A percentile compares a stretch with the other conserved stretches of the same genome.
phyloP scores from a whole-genome alignment of 805 yeast genomes.

The Scheffersomyces stipitis region DNA sequence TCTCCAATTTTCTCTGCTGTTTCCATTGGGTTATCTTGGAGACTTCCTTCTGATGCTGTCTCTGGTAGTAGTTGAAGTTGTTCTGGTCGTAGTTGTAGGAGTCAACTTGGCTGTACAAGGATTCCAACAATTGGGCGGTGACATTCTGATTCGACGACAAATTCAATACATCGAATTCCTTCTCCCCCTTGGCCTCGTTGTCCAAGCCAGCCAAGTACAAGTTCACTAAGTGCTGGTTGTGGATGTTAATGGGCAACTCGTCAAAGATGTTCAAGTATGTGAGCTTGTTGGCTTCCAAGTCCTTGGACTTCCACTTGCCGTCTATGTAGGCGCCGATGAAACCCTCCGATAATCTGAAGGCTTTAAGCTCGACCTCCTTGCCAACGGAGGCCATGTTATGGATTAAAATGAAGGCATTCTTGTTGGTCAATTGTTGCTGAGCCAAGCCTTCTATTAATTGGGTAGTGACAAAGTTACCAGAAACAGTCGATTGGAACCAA shows the following conservation, averaged over 20 bases:
- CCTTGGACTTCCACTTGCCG: slow-evolving; percentile 65
- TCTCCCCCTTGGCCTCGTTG: slow-evolving; percentile 16
- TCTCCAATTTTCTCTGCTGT: slow-evolving; percentile 64
- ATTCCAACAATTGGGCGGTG: slow-evolving; percentile 54
- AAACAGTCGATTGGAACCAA: slow-evolving; percentile 71
- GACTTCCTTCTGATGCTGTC: slow-evolving; percentile 69
- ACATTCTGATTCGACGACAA: slow-evolving; percentile 44
- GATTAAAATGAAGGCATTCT: slow-evolving; percentile 57
- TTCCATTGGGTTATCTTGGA: slow-evolving; percentile 74
- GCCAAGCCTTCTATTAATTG: slow-evolving; percentile 69
- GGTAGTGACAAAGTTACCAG: slow-evolving; percentile 68
- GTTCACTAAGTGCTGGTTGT: slow-evolving; percentile 67
- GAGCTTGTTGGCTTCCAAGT: slow-evolving; percentile 57
- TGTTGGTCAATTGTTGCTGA: slow-evolving; percentile 56
- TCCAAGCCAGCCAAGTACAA: slow-evolving; percentile 43
- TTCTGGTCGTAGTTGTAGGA: slow-evolving; percentile 76
- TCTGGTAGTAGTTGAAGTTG: slow-evolving; percentile 78
- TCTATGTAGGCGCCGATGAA: slow-evolving; percentile 58
- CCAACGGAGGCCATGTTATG: slow-evolving; percentile 71
- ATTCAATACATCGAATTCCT: slow-evolving; percentile 39
- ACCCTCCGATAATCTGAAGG: slow-evolving; percentile 62
- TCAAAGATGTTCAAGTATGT: slow-evolving; percentile 66
- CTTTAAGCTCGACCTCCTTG: slow-evolving; percentile 66
- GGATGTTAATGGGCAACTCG: slow-evolving; percentile 65
- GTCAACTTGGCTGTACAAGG: slow-evolving; percentile 67